A percentile compares a stretch with the other conserved stretches of the same genome.
Conservation (phyloP, 2,329 filamentous ascomycete species). For the Verruconis gallopava region DNA sequence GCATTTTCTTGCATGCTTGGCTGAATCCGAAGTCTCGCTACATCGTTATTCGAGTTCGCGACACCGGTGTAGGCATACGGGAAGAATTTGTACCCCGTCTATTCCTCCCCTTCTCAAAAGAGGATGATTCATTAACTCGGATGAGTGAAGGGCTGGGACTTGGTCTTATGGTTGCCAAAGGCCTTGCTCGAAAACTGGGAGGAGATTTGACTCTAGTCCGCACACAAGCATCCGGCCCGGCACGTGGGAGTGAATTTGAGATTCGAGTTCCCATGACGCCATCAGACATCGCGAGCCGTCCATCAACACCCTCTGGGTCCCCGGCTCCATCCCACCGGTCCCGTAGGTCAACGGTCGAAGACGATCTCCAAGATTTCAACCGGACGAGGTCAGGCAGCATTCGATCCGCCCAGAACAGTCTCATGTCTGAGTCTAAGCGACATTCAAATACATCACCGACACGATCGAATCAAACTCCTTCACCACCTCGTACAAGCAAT, state of each 20-base stretch:
- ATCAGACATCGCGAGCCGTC: slow-evolving; percentile 36
- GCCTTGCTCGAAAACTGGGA: slow-evolving; percentile 53
- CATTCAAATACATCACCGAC: too few species aligned
- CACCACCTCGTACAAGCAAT: neutral
- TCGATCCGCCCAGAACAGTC: neutral
- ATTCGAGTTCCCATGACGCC: slow-evolving; percentile 50
- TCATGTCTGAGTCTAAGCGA: neutral
- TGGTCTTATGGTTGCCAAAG: slow-evolving; percentile 59
- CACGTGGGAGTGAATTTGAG: slow-evolving; percentile 54
- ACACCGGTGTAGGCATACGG: slow-evolving; percentile 57
- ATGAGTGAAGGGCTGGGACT: slow-evolving; percentile 56
- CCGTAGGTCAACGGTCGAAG: neutral
- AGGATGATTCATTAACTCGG: slow-evolving; percentile 54
- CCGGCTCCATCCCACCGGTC: neutral
- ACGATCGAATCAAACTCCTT: neutral
- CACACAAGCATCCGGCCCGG: slow-evolving; percentile 48
- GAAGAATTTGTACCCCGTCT: slow-evolving; percentile 51
- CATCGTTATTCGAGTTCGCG: slow-evolving; percentile 48
- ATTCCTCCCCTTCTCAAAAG: slow-evolving; percentile 57
- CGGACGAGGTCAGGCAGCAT: neutral
- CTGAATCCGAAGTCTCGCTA: slow-evolving; percentile 39
- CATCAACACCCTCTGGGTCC: slow-evolving; percentile 32
- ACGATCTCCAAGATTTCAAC: neutral
- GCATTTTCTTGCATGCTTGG: slow-evolving; percentile 42
- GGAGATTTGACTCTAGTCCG: slow-evolving; percentile 53